Evolutionary conservation across 2,329 filamentous ascomycete species (phyloP).

Genomic region (Aspergillus piperis): DNA sequence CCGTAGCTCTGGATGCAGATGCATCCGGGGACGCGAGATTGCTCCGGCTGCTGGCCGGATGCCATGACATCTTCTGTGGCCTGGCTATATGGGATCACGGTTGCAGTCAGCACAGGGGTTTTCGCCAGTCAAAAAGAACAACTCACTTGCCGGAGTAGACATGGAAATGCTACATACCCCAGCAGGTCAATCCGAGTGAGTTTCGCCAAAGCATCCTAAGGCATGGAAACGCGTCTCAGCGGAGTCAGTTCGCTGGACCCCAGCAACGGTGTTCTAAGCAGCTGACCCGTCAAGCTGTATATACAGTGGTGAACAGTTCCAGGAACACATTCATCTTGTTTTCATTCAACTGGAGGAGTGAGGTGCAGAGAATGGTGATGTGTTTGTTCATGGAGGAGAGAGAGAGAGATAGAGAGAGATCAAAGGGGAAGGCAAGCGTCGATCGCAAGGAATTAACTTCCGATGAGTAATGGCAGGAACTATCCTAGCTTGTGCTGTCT

Average conservation of each 20-base stretch:
- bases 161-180: neutral
- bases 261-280: neutral
- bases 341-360: neutral
- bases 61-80: conserved; percentile 2
- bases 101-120: neutral
- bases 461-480: too few species aligned
- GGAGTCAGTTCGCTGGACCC: neutral
- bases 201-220: neutral
- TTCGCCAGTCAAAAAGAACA: neutral
- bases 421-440: too few species aligned
- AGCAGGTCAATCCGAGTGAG: conserved; percentile 7
- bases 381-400: too few species aligned
- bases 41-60: neutral
- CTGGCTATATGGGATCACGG: neutral
- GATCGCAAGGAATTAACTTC: too few species aligned
- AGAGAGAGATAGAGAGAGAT: too few species aligned
- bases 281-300: neutral
- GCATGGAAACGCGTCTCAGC: neutral
- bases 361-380: too few species aligned
- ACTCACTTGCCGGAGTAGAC: neutral
- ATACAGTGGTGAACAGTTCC: neutral
- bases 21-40: neutral
- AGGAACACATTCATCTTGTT: neutral
- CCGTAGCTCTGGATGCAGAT: neutral
- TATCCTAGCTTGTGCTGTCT: too few species aligned